Evolutionary conservation across 2,329 filamentous ascomycete species (phyloP), one percentile per base, ranked within the genome.

Genomic region (Bisporella sp.): DNA sequence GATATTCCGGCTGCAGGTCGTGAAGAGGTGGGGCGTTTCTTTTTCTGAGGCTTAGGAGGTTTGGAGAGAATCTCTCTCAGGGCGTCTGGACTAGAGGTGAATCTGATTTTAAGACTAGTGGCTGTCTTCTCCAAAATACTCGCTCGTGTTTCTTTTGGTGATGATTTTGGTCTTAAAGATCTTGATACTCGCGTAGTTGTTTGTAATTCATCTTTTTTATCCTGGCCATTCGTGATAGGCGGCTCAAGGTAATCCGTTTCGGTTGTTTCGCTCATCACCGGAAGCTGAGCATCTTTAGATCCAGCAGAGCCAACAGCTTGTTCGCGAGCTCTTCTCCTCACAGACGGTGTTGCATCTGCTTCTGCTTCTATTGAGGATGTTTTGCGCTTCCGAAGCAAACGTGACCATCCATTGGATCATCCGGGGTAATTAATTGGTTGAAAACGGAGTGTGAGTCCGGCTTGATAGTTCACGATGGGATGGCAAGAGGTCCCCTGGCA

Each of bases 361-460:
- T 85, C 82, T 11, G 61, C 73, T 51, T 81, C 78, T 9, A 78
- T 73, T 3, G 87, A 85, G 1, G 88, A 89, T 13, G 88, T 84
- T 67, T 92, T 95, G 48, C 91, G 82, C 69, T 95, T 95, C 53
- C 91, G 79, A 53, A 95, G 71, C 32, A 87, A 79, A 48, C 89
- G 84, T 6, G 88, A 84, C 43, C 87, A 66, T 92, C 86, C 71
- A 85, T 75, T 6, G 84, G 77, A 61, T 89, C 85, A 54, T 86
- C 85, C 48, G 86, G 80, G 48, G 87, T 73, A 37, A 87, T 82
- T 8, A 87, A 71, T 50, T 83, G 82, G 57, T 86, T 86, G 67
- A 90, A 90, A 31, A 89, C 81, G 0, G 87, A 90, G 66, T 89
- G 85, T 12, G 87, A 87, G 54, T 83, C 82, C 12, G 83, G 78